These are phyloP conservation scores for Cercospora berteroae DNA, from an alignment of 2,329 filamentous ascomycete species.

Conservation along the genomic window DNA sequence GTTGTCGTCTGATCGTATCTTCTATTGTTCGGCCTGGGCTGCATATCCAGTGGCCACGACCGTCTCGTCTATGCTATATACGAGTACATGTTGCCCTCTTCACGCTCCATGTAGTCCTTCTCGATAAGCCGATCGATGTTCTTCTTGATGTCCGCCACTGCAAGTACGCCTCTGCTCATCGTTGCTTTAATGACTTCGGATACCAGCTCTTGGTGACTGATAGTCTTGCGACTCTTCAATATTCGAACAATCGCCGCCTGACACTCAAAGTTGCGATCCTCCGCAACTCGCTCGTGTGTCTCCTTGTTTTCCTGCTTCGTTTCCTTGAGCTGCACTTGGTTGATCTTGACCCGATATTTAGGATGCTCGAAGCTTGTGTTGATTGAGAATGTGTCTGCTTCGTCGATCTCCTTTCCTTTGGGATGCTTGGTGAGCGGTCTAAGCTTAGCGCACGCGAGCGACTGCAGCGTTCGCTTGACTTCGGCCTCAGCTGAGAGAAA, in stretches of 20 bases:
- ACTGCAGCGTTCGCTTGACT: conserved; percentile 87
- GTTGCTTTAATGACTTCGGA: conserved; percentile 91
- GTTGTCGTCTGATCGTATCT: not conserved
- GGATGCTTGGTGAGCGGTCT: conserved; percentile 83
- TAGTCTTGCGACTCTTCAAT: conserved; percentile 89
- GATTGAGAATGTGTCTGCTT: conserved; percentile 79
- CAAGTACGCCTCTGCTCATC: conserved; percentile 78
- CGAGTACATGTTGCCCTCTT: conserved; percentile 58
- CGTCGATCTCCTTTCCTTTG: conserved; percentile 70
- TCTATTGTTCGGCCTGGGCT: not conserved
- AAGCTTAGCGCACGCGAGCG: conserved; percentile 85
- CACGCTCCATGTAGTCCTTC: conserved; percentile 87
- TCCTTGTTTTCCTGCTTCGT: conserved; percentile 92
- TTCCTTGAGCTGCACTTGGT: conserved; percentile 96
- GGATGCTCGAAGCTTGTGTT: conserved; percentile 74
- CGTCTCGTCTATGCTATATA: conserved; percentile 44
- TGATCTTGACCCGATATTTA: conserved; percentile 94
- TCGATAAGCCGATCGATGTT: conserved; percentile 96
- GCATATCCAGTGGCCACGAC: not conserved
- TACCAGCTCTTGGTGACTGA: conserved; percentile 82
- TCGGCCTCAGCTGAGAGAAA: conserved; percentile 62
- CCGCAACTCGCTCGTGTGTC: conserved; percentile 84
- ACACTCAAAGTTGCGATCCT: conserved; percentile 91
- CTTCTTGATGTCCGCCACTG: conserved; percentile 85
- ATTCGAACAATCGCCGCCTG: conserved; percentile 96